Evolutionary conservation across 495 filamentous ascomycete genomes (phyloP), one percentile per base, ranked within the genome.

Genomic region (Haplographium delicatum): DNA sequence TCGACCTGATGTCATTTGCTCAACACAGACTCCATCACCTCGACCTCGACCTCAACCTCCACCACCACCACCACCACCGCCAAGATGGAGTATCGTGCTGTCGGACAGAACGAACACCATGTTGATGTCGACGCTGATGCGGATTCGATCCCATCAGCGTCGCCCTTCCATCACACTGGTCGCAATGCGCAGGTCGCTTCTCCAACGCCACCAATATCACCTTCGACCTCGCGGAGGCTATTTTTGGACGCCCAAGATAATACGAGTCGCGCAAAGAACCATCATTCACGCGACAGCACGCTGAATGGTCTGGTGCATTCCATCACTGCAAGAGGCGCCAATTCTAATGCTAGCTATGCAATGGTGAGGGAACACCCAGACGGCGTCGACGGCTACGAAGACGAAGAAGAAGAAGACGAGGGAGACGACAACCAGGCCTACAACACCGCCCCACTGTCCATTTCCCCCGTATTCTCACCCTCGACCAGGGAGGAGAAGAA

Each of bases 341-440:
- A n/a, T n/a, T n/a, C n/a, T n/a, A n/a, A 1, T 11, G 23, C 39
- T 4, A 49, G 25, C 18, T 60, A 60, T 51, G 52, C 51, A n/a
- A 23, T 56, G 31, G 26, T 60, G 37, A 53, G 56, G n/a, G n/a
- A n/a, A n/a, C n/a, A n/a, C n/a, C n/a, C n/a, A n/a, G n/a, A n/a
- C n/a, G n/a, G n/a, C 19, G 39, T 31, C 38, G 53, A 53, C 40
- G 57, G 54, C 18, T 60, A 45, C 39, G 49, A 38, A 16, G 30
- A 50, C 26, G 49, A 44, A 22, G 41, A 46, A n/a, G n/a, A n/a
- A n/a, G n/a, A 33, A 8, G 30, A 33, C 30, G 30, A 33, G 8
- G 30, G n/a, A n/a, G 30, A 33, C 8, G 30, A 8, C 30, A n/a
- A 33, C n/a, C 8, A 33, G 30, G 30, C 8, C 8, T 8, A 33